Evolutionary conservation across 228 moss, liverwort and hornwort genomes (phyloP), one percentile per base, ranked within the genome.

Genomic region (Sphagnum magellanicum): DNA sequence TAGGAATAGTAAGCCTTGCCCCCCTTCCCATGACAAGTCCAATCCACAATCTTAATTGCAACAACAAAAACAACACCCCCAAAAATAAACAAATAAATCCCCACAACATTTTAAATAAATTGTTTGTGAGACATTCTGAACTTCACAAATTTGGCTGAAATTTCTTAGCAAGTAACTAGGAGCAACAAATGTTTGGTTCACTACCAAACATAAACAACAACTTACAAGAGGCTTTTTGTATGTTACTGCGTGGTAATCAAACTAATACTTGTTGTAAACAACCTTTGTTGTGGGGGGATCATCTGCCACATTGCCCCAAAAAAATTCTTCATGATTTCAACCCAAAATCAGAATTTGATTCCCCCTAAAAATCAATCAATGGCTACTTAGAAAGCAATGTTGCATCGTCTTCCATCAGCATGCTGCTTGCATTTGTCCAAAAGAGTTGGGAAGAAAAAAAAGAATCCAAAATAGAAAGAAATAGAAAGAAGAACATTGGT

Each of bases 11-110:
- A 50, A 98, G 59, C 0, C 93, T 91, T 12, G 85, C 97, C 68
- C 97, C 97, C 16, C 97, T 93, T 78, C 97, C 97, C 93, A 98
- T 93, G 15, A 90, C 89, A 32, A 93, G 72, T 71, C 90, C 90
- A 61, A 91, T 93, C 79, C 82, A 84, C 51, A 98, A 32, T 12
- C 88, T 87, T 60, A 98, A 84, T 91, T 96, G 69, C 60, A 75
- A 13, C 73, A 70, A 52, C 3, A 32, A 32, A 32, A 32, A 32
- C 1, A 32, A 64, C 7, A 0, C 48, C 15, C 63, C 15, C 4
- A 64, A 55, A 4, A 8, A 55, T 55, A 32, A 32, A 32, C 32
- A 32, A 32, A 32, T 32, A 32, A 32, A 32, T 32, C 32, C 32
- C 32, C 32, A 32, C 32, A 32, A 32, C 3, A 32, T 32, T 32